Conservation (phyloP, 2,329 filamentous ascomycete species). For the Nemania sp. region DNA sequence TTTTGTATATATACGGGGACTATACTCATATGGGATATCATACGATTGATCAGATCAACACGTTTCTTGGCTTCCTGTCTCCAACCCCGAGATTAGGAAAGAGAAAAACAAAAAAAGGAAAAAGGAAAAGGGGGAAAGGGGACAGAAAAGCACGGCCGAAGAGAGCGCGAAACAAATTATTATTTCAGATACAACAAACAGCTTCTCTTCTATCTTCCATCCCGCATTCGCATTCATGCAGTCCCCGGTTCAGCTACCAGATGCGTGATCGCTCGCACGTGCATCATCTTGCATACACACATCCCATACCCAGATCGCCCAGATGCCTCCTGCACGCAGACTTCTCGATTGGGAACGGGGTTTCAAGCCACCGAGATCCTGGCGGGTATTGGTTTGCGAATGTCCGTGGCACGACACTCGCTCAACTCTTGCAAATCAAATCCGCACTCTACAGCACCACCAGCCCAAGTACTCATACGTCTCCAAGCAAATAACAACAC, state of each 20-base stretch:
- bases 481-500: not conserved
- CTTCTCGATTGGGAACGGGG: slow-evolving; percentile 38
- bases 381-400: slow-evolving; percentile 14
- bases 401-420: not conserved
- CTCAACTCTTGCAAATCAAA: too few relatives aligned
- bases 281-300: slow-evolving; percentile 40
- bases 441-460: too few relatives aligned
- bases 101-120: not conserved
- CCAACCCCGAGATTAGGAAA: not conserved
- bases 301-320: not conserved
- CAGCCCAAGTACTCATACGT: not conserved
- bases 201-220: too few relatives aligned
- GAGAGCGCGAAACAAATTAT: not conserved
- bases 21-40: slow-evolving; percentile 11
- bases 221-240: slow-evolving; percentile 25
- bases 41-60: slow-evolving; percentile 30
- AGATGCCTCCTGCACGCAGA: slow-evolving; percentile 8
- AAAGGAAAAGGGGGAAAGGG: not conserved
- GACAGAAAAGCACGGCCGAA: not conserved
- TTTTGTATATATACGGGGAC: slow-evolving; percentile 1
- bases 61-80: not conserved
- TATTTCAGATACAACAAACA: slow-evolving; percentile 1
- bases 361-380: slow-evolving; percentile 27
- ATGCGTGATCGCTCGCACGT: slow-evolving; percentile 35
- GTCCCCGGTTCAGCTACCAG: slow-evolving; percentile 26